phyloP scores from a whole-genome alignment of 345 rosid species.

The Brassica carinata region DNA sequence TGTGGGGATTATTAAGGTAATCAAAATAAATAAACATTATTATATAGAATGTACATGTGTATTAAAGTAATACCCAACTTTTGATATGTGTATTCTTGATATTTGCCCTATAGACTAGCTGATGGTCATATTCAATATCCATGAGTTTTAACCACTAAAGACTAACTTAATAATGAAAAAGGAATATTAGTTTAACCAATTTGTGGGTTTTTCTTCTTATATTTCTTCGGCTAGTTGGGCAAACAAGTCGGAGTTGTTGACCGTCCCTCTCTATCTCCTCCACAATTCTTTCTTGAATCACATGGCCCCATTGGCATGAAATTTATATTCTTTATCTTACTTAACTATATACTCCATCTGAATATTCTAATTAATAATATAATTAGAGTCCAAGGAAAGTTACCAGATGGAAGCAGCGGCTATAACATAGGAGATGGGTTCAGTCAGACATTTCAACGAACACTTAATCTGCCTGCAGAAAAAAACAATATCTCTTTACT shows the following conservation, averaged over 20 bases:
- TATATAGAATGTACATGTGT: not conserved
- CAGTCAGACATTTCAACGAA: slow-evolving; percentile 21
- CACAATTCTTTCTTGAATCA: slow-evolving; percentile 23
- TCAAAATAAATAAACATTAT: not conserved
- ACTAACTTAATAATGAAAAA: not conserved
- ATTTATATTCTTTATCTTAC: not conserved
- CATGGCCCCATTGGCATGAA: not conserved
- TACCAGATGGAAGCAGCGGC: slow-evolving; percentile 19
- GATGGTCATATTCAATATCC: not conserved
- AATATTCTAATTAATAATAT: not conserved
- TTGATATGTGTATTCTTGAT: not conserved
- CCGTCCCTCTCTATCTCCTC: slow-evolving; percentile 48
- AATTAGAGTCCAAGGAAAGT: not conserved
- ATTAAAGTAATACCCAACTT: not conserved
- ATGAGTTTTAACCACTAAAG: slow-evolving; percentile 21
- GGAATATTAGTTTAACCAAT: not conserved
- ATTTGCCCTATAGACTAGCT: not conserved
- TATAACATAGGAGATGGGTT: slow-evolving; percentile 13
- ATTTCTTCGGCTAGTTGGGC: slow-evolving; percentile 48
- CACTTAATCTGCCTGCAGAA: slow-evolving; percentile 17
- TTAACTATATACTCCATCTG: not conserved
- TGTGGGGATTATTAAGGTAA: slow-evolving; percentile 4
- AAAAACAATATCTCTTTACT: slow-evolving; percentile 15
- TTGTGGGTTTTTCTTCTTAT: not conserved
- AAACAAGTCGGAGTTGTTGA: slow-evolving; percentile 82